phyloP scores from a whole-genome alignment of 345 rosid species.

The Leavenworthia alabamica region DNA sequence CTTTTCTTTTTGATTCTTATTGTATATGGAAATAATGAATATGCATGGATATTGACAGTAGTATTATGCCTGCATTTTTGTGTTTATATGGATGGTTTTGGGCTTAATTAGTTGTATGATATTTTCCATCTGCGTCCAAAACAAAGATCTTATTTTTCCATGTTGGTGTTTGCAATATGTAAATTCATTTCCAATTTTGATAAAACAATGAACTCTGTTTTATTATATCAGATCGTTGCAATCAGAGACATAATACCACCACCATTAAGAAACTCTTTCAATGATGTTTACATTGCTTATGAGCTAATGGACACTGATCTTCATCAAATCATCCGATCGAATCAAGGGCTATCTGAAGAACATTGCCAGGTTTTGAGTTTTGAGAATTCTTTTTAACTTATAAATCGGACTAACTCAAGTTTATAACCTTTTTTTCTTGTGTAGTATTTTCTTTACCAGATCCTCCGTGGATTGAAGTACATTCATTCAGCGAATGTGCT shows the following conservation, averaged over 20 bases:
- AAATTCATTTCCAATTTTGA: background rate
- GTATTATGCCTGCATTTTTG: background rate
- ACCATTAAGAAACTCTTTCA: slow-evolving; percentile 66
- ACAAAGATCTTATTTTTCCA: background rate
- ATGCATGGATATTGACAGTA: background rate
- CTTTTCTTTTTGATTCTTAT: background rate
- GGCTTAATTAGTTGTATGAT: background rate
- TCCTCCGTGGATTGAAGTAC: slow-evolving; percentile 94
- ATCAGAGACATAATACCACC: slow-evolving; percentile 98
- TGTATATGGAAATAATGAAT: background rate
- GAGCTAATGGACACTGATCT: slow-evolving; percentile 96
- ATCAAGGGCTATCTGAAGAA: slow-evolving; percentile 82
- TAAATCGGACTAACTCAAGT: background rate
- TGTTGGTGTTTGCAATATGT: background rate
- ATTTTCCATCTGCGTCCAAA: background rate
- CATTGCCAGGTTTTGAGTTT: slow-evolving; percentile 73
- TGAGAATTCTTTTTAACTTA: slow-evolving; percentile 1
- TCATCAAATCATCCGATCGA: slow-evolving; percentile 81
- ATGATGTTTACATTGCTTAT: slow-evolving; percentile 95
- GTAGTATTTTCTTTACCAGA: slow-evolving; percentile 98
- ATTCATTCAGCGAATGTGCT: slow-evolving; percentile 97
- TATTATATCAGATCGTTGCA: slow-evolving; percentile 88
- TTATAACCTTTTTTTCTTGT: background rate
- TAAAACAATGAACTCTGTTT: background rate
- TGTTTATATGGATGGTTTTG: background rate